Percentiles rank a stretch among this genome's conserved stretches.
These are phyloP conservation scores for Nannochloropsis granulata DNA, from an alignment of 108 stramenopile genomes.

Conservation along the genomic window DNA sequence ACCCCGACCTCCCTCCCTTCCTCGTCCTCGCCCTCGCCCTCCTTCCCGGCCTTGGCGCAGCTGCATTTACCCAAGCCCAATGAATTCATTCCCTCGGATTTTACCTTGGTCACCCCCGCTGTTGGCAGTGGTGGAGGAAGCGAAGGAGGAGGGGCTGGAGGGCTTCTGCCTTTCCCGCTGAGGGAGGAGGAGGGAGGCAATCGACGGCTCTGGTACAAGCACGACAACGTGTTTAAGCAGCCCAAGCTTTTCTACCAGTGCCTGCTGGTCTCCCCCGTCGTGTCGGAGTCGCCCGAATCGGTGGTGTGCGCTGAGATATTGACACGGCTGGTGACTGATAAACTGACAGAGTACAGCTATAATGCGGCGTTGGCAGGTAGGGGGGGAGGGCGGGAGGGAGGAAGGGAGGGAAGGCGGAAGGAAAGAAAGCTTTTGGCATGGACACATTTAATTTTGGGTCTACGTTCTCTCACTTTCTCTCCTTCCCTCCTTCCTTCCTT, in stretches of 20 bases:
- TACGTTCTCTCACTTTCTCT: no score
- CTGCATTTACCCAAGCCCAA: neutral
- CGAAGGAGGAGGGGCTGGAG: neutral
- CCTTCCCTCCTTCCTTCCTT: no score
- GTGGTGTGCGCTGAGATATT: neutral
- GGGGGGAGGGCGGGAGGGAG: no score
- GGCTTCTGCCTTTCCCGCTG: neutral
- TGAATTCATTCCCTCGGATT: neutral
- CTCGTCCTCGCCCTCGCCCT: neutral
- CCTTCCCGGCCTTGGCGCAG: neutral
- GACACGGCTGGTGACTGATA: no score
- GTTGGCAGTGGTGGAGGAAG: neutral
- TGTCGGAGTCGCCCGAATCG: slow-evolving; percentile 23
- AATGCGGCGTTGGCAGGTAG: no score
- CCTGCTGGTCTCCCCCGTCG: slow-evolving; percentile 23
- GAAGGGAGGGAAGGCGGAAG: no score
- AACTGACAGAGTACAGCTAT: no score
- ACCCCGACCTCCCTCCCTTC: neutral
- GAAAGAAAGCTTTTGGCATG: no score
- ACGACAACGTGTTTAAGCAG: slow-evolving; percentile 51
- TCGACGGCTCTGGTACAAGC: slow-evolving; percentile 50
- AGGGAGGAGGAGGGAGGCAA: neutral
- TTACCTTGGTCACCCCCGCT: neutral
- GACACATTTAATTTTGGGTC: no score
- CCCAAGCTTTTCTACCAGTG: slow-evolving; percentile 55